A percentile compares a stretch with the other conserved stretches of the same genome.
These are phyloP conservation scores for Ceratocystis cubensis DNA, from an alignment of 2,329 filamentous ascomycete species.

Conservation along the genomic window DNA sequence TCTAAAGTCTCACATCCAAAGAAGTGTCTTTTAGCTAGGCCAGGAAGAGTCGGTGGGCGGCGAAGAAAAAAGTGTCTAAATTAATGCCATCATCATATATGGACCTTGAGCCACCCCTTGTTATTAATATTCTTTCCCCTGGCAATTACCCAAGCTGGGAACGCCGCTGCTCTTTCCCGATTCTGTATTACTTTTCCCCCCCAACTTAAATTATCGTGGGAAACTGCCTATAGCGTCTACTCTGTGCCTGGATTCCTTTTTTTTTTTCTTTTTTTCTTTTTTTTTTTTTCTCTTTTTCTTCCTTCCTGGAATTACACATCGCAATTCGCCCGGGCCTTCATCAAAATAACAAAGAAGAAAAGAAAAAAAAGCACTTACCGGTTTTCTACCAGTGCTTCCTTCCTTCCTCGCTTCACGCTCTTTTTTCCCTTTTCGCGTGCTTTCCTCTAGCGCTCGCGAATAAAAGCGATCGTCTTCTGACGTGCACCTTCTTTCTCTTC, in stretches of 20 bases:
- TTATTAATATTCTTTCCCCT: background rate
- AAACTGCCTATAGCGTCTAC: background rate
- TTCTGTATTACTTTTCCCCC: background rate
- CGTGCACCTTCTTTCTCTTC: background rate
- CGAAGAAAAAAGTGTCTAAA: background rate
- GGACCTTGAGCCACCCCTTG: background rate
- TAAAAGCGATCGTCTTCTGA: background rate
- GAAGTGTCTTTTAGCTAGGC: too few relatives aligned
- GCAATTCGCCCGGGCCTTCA: background rate
- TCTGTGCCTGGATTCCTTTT: background rate
- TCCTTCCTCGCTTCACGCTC: background rate
- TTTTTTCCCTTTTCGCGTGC: background rate
- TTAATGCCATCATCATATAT: background rate
- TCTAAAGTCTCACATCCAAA: too few relatives aligned
- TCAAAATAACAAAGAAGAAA: background rate
- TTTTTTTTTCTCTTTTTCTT: background rate
- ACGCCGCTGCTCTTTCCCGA: background rate
- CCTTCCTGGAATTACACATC: background rate
- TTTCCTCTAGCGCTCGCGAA: background rate
- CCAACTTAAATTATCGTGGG: background rate
- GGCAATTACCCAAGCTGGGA: background rate
- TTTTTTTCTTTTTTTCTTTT: background rate
- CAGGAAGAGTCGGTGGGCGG: too few relatives aligned
- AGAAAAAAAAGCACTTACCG: background rate
- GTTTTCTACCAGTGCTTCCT: slow-evolving; percentile 1